Base-by-base conservation (phyloP, 225 moss, liverwort and hornwort species). In the Rhytidiadelphus loreus region DNA sequence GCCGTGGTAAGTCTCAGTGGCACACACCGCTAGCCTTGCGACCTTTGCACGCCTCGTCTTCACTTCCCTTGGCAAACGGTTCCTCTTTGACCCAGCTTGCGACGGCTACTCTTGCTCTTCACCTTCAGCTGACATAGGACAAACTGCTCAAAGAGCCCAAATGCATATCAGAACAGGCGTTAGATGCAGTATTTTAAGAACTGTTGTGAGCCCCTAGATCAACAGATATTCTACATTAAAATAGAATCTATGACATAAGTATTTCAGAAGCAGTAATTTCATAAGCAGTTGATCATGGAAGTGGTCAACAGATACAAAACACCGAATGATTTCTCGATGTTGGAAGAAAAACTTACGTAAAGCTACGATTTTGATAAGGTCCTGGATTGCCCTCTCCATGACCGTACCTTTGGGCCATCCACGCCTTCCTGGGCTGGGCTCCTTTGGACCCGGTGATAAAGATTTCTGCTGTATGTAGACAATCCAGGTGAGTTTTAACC, bases 351-450 rank as follows among this genome's bases (percentile, higher is more conserved):
- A 87, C 94, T 83, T 92, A 99, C 99, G 94, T 91, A 65, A 91
- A 58, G 92, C 93, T 82, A 99, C 99, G 17, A 90, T 96, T 90
- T 93, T 93, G 92, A 93, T 93, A 60, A 99, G 90, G 85, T 99
- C 99, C 91, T 96, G 93, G 55, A 99, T 94, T 80, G 99, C 99
- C 90, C 99, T 96, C 93, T 99, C 99, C 95, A 99, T 93, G 77
- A 99, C 96, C 9, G 99, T 97, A 60, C 99, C 99, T 93, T 97
- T 99, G 39, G 98, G 98, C 98, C 98, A 98, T 72, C 98, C 98
- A 86, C 95, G 94, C 85, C 88, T 96, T 86, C 97, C 96, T 62
- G 99, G 99, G 85, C 99, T 99, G 55, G 92, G 93, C 89, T 99
- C 99, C 90, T 97, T 99, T 58, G 95, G 91, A 73, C 94, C 93